These are phyloP conservation scores for Lumnitzera littorea DNA, from an alignment of 345 rosid species.

Conservation along the genomic window DNA sequence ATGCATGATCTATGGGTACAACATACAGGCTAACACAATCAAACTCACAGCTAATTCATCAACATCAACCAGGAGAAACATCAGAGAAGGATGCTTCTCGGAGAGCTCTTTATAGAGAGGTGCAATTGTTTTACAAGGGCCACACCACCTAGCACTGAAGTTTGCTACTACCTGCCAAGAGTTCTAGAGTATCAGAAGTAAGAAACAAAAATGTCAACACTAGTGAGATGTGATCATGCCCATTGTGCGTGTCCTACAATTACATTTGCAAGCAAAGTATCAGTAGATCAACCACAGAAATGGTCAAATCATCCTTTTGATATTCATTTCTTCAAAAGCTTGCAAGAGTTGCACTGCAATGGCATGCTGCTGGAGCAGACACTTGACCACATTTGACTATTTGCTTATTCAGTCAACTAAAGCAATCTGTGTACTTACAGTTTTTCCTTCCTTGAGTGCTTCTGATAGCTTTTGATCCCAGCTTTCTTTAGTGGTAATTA, in stretches of 20 bases:
- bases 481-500: not conserved
- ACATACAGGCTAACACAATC: not conserved
- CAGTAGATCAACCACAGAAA: too few species aligned
- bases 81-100: conserved; percentile 50
- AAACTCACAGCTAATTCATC: conserved; percentile 66
- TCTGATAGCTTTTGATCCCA: conserved; percentile 1
- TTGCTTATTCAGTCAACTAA: too few species aligned
- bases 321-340: too few species aligned
- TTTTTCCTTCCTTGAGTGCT: not conserved
- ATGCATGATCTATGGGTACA: too few species aligned
- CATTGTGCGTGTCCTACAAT: too few species aligned
- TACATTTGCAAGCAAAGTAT: too few species aligned
- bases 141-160: conserved; percentile 88
- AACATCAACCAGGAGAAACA: conserved; percentile 68
- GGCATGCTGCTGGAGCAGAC: too few species aligned
- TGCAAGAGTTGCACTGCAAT: too few species aligned
- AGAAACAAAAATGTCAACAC: not conserved
- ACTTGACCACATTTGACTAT: too few species aligned
- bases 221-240: not conserved
- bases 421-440: not conserved
- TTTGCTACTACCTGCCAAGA: conserved; percentile 57
- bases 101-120: conserved; percentile 55
- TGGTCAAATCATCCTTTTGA: too few species aligned
- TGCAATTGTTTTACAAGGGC: conserved; percentile 67
- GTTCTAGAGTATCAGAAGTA: not conserved